Conservation (phyloP, 106 monocot species). For the Narthecium ossifragum region DNA sequence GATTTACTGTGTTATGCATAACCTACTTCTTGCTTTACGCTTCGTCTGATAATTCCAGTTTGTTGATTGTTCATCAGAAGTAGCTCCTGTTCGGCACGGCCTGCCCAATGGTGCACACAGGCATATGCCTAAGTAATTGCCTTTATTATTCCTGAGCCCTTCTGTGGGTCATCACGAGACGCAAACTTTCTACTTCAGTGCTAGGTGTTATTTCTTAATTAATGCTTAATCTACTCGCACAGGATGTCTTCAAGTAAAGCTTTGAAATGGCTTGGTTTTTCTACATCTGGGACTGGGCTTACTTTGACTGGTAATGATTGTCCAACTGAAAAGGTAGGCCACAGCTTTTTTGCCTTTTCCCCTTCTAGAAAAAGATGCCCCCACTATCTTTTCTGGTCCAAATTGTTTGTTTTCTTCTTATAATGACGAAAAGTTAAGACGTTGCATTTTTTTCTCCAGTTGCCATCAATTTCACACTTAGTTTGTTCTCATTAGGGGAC, state of each 20-base stretch:
- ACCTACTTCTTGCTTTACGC: background rate
- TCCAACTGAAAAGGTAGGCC: constrained; percentile 24
- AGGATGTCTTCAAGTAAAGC: constrained; percentile 26
- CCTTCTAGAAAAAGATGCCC: too few relatives aligned
- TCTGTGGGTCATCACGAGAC: background rate
- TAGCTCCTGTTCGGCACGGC: background rate
- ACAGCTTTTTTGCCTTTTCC: too few relatives aligned
- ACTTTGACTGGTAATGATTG: background rate
- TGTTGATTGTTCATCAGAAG: constrained; percentile 6
- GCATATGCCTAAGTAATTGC: constrained; percentile 12
- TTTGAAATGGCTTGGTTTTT: constrained; percentile 1
- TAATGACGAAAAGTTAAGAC: background rate
- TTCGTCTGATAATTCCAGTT: background rate
- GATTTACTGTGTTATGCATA: background rate
- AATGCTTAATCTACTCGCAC: background rate
- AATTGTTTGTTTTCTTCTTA: background rate
- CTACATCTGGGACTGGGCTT: background rate
- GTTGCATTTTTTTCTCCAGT: background rate
- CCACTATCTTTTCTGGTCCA: background rate
- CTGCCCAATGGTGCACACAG: constrained; percentile 4
- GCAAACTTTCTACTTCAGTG: background rate
- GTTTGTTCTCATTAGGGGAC: too few relatives aligned
- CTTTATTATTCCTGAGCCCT: background rate
- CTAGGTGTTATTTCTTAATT: background rate
- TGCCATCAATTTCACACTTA: too few relatives aligned